Conservation (phyloP, 805 yeast genomes). For the Yueomyces sinensis region DNA sequence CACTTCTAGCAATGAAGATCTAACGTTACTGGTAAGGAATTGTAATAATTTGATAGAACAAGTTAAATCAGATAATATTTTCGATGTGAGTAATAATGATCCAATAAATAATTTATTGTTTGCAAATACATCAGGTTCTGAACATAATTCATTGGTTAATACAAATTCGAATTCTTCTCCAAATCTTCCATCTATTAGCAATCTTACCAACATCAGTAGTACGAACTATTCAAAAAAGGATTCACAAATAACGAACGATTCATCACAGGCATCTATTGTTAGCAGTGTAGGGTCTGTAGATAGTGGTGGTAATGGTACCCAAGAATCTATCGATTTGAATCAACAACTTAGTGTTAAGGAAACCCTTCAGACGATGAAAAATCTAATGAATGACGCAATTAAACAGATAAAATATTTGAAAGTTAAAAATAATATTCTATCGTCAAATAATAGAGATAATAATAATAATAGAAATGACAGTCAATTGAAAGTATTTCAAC, state of each 20-base stretch:
- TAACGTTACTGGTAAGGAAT: too few relatives aligned
- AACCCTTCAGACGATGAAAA: not conserved
- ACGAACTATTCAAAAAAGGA: too few relatives aligned
- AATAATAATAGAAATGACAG: not conserved
- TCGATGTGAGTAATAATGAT: not conserved
- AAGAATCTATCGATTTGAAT: too few relatives aligned
- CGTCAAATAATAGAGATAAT: slow-evolving; percentile 14
- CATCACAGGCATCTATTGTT: too few relatives aligned
- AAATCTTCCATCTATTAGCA: not conserved
- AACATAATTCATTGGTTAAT: not conserved
- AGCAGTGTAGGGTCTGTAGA: too few relatives aligned
- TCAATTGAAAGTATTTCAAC: slow-evolving; percentile 6
- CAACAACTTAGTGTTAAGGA: too few relatives aligned
- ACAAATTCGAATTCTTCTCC: not conserved
- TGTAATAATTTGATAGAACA: not conserved
- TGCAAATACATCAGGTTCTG: not conserved
- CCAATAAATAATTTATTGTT: not conserved
- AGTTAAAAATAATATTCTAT: slow-evolving; percentile 28
- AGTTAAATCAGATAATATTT: not conserved
- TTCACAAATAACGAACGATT: too few relatives aligned
- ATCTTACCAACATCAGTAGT: too few relatives aligned
- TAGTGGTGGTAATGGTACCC: too few relatives aligned
- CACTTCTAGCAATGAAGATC: too few relatives aligned
- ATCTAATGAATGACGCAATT: slow-evolving; percentile 8
- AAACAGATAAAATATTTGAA: slow-evolving; percentile 24